These are phyloP conservation scores for Pseudogymnoascus sp. DNA, from an alignment of 2,329 filamentous ascomycete species.

Conservation along the genomic window DNA sequence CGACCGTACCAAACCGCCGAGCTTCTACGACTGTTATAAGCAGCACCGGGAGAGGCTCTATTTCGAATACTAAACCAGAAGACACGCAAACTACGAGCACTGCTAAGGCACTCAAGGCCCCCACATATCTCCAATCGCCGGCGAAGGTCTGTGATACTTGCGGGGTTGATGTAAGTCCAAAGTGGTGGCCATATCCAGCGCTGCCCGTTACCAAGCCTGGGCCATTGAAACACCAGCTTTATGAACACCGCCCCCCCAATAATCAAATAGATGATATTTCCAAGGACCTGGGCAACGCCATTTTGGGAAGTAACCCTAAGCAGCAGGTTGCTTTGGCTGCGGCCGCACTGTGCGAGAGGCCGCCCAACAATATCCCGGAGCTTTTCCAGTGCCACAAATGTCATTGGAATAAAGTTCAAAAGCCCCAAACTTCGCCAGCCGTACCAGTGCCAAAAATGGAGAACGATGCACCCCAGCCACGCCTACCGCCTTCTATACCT, in stretches of 20 bases:
- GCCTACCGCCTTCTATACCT: slow-evolving; percentile 17
- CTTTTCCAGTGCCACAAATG: slow-evolving; percentile 69
- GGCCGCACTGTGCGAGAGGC: slow-evolving; percentile 26
- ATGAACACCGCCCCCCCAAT: slow-evolving; percentile 35
- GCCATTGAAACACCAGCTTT: slow-evolving; percentile 36
- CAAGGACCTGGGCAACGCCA: background rate
- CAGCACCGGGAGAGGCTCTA: slow-evolving; percentile 19
- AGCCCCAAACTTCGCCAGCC: slow-evolving; percentile 12
- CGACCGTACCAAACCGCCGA: slow-evolving; percentile 39
- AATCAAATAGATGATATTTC: slow-evolving; percentile 6
- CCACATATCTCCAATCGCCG: background rate
- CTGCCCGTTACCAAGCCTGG: slow-evolving; percentile 7
- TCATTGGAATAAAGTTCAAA: slow-evolving; percentile 40
- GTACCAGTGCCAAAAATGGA: slow-evolving; percentile 14
- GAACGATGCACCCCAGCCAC: slow-evolving; percentile 14
- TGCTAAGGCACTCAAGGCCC: background rate
- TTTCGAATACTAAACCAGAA: slow-evolving; percentile 23
- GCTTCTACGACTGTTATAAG: slow-evolving; percentile 43
- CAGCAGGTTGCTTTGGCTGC: slow-evolving; percentile 25
- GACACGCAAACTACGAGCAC: slow-evolving; percentile 12
- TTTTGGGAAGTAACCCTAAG: background rate
- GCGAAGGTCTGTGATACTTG: slow-evolving; percentile 56
- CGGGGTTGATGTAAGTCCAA: slow-evolving; percentile 62
- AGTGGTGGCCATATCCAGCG: slow-evolving; percentile 48
- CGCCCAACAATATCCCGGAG: slow-evolving; percentile 13